Conservation (phyloP, 2,329 filamentous ascomycete genomes). For the Colletotrichum limetticola region DNA sequence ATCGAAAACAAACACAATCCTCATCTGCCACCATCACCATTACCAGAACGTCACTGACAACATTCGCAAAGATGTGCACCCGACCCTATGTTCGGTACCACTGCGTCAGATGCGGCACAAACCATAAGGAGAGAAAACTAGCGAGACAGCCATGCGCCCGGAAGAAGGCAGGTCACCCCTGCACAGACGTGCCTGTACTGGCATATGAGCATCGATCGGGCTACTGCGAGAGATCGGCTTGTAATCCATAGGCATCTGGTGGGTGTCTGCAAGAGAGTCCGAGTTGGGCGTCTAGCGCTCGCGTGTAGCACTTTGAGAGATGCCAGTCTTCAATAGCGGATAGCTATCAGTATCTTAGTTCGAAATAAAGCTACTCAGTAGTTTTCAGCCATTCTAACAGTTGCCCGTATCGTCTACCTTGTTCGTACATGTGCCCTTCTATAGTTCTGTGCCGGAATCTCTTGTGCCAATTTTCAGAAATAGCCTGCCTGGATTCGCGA, state of each 20-base stretch:
- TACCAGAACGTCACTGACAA: neutral
- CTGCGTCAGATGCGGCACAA: neutral
- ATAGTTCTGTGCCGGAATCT: neutral
- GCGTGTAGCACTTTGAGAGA: neutral
- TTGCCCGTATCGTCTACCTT: neutral
- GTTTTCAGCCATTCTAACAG: neutral
- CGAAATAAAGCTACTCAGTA: neutral
- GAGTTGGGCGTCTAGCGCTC: neutral
- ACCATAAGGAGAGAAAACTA: neutral
- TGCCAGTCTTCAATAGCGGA: neutral
- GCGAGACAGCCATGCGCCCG: too few species aligned
- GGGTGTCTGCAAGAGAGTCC: too few species aligned
- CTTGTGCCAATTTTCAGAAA: neutral
- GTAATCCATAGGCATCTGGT: too few species aligned
- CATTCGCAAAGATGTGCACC: neutral
- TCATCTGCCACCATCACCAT: neutral
- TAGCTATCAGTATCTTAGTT: neutral
- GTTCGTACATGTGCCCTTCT: neutral
- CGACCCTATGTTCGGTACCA: neutral
- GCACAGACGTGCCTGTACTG: too few species aligned
- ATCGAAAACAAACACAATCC: too few species aligned
- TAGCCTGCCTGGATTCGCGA: neutral
- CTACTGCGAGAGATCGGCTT: too few species aligned
- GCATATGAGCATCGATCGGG: too few species aligned
- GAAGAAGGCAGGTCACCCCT: too few species aligned